Percentiles rank a stretch among this genome's conserved stretches.
Evolutionary conservation across 352 stramenopile genomes (phyloP).

Genomic region (Globisporangium carolinianum): DNA sequence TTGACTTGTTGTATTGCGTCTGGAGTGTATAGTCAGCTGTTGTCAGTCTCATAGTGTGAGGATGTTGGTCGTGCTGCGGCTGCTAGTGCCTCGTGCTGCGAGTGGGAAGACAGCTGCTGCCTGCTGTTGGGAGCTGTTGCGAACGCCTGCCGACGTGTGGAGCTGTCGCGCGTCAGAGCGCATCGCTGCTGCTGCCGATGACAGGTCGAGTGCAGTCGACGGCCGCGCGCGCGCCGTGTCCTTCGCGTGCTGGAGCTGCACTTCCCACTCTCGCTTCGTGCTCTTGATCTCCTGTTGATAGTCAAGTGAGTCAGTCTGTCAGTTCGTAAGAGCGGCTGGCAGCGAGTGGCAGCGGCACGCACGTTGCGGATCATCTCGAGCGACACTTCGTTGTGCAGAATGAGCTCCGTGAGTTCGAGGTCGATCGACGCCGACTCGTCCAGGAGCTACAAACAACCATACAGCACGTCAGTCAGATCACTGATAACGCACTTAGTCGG

Average conservation of each 20-base stretch:
- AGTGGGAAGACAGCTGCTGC: slow-evolving; percentile 22
- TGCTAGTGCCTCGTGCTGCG: neutral
- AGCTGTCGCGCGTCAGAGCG: slow-evolving; percentile 20
- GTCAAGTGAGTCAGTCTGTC: neutral
- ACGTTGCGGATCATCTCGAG: slow-evolving; percentile 79
- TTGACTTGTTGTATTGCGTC: slow-evolving; percentile 12
- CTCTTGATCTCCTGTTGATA: slow-evolving; percentile 57
- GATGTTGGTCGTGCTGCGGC: slow-evolving; percentile 30
- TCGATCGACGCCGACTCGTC: slow-evolving; percentile 70
- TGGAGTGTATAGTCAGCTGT: no score
- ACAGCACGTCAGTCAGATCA: neutral
- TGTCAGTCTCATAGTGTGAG: slow-evolving; percentile 37
- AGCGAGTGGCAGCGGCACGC: neutral
- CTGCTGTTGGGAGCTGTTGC: slow-evolving; percentile 22
- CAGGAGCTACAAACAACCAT: slow-evolving; percentile 27
- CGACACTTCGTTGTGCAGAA: slow-evolving; percentile 80
- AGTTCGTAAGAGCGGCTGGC: neutral
- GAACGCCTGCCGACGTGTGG: slow-evolving; percentile 50
- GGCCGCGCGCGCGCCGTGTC: slow-evolving; percentile 31
- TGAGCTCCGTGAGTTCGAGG: slow-evolving; percentile 75
- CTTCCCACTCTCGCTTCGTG: slow-evolving; percentile 73
- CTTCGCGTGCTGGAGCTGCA: slow-evolving; percentile 48
- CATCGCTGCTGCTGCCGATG: slow-evolving; percentile 1
- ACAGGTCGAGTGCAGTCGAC: slow-evolving; percentile 48
- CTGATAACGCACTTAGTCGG: neutral